Evolutionary conservation across 768 basidiomycete species (phyloP).

Genomic region (Lentinula sp.): DNA sequence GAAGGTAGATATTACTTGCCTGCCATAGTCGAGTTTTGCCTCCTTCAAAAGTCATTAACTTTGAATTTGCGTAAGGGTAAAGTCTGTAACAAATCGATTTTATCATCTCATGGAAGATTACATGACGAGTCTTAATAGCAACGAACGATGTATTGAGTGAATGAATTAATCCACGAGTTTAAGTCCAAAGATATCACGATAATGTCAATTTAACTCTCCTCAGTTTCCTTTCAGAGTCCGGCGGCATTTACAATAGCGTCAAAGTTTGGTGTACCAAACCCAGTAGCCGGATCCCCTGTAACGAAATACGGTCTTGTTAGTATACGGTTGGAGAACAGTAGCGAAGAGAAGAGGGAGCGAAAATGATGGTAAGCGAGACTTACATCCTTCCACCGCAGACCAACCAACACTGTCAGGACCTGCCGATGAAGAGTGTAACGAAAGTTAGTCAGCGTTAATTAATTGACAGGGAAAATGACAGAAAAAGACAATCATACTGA

Average conservation of each 20-base stretch:
- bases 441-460: background rate
- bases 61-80: no score
- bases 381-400: background rate
- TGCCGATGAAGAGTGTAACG: background rate
- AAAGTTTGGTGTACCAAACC: constrained; percentile 1
- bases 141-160: no score
- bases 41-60: no score
- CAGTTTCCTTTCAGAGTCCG: background rate
- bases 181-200: background rate
- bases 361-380: background rate
- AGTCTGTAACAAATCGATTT: no score
- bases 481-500: background rate
- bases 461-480: background rate
- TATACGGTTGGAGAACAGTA: background rate
- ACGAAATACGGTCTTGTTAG: background rate
- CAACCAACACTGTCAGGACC: background rate
- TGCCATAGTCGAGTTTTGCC: no score
- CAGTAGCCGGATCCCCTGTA: background rate
- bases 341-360: background rate
- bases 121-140: no score
- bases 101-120: no score
- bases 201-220: no score
- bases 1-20: no score
- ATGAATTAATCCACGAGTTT: no score
- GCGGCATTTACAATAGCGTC: background rate